Evolutionary conservation across 2,329 filamentous ascomycete species (phyloP), one percentile per base, ranked within the genome.

Genomic region (Aspergillus viridinutans): DNA sequence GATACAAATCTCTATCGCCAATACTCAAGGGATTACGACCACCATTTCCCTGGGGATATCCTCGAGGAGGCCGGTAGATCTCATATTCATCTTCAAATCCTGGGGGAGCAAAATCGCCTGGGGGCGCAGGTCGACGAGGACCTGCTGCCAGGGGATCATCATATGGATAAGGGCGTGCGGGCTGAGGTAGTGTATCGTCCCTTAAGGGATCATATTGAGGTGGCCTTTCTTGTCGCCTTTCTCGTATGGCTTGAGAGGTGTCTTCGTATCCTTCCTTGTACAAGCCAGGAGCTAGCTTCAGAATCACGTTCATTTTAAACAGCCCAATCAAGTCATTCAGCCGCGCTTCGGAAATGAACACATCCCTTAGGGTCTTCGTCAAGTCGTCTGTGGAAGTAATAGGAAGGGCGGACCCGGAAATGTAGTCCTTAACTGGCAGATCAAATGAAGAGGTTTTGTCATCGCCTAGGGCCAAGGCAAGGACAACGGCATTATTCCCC

Each of bases 11-110:
- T 66, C 92, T 84, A 42, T 93, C 87, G 2, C 94, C 94, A 51
- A 96, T 89, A 61, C 85, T 85, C 57, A 84, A 82, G 0, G 87
- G 88, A 12, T 83, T 81, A 14, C 80, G 76, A 26, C 79, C 81
- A 64, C 79, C 66, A 78, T 68, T 54, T 45, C 71, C 64, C 23
- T 73, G 71, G 10, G 69, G 67, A 45, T 72, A 72, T 48, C 81
- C 79, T 9, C 86, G 83, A 2, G 83, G 81, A 0, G 86, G 89
- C 1, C 86, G 81, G 59, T 90, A 86, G 58, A 97, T 82, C 61
- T 97, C 90, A 67, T 91, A 88, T 68, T 97, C 92, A 70, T 99
- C 93, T 63, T 97, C 94, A 63, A 97, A 97, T 21, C 85, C 90
- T 0, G 94, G 94, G 0, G 93, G 92, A 0, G 88, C 85, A 63